Evolutionary conservation across 176 grass and related monocot genomes (phyloP), one percentile per base, ranked within the genome.

Genomic region (Pontederia paniculata): DNA sequence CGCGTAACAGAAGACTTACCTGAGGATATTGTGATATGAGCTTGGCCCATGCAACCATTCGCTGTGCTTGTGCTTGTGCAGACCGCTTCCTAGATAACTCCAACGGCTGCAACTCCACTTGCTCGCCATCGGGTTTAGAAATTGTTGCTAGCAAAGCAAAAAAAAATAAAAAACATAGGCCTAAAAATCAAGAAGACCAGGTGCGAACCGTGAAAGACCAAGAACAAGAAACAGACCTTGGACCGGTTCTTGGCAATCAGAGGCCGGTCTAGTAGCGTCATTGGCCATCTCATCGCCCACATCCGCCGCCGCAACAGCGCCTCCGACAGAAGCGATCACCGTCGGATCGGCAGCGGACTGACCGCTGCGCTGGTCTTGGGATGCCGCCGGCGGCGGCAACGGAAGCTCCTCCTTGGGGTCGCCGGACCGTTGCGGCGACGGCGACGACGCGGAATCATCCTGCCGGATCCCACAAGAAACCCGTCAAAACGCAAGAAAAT

Each of bases 21-120:
- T 91, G 77, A 25, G 94, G 82, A 48, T 70, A 74, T 66, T 98
- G 83, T n/a, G 94, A 98, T 9, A 98, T 78, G 23, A 98, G 72
- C 66, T 88, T 98, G 1, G 83, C 94, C 94, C 94, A 98, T 67
- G 83, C 83, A 31, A 12, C 66, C 23, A 54, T 66, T 9, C 67
- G 74, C 45, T 78, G 73, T 52, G 62, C 58, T 52, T 78, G 80
- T 28, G 64, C 58, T 52, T 78, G 80, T 28, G 64, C 63, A 23
- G 44, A 60, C 49, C 65, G 66, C 16, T 68, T 68, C 21, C 19
- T 71, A 54, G 73, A 17, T 5, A 25, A 19, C 4, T 60, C 56
- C 53, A 51, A 16, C 7, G 67, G 21, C 16, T 13, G 18, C 4
- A 44, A n/a, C 22, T 5, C 70, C n/a, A 53, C 62, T 68, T 75